phyloP scores from a whole-genome alignment of 2,329 filamentous ascomycete genomes.

The Beauveria varroae region DNA sequence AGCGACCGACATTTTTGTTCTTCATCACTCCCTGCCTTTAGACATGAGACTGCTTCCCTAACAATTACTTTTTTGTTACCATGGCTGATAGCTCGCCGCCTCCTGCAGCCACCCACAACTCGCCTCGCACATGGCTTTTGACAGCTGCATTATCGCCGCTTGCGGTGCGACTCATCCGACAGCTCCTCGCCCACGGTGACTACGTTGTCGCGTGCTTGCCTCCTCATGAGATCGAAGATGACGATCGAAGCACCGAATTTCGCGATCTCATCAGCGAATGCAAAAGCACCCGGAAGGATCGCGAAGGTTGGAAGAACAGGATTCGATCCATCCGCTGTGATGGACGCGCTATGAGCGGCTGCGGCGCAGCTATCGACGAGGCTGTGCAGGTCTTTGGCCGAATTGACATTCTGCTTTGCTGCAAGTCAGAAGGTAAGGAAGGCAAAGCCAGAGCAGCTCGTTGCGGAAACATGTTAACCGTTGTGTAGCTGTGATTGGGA shows the following conservation, averaged over 20 bases:
- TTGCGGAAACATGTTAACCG: not conserved
- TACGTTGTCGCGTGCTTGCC: slow-evolving; percentile 80
- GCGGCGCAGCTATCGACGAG: slow-evolving; percentile 80
- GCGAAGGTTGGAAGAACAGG: slow-evolving; percentile 73
- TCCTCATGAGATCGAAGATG: slow-evolving; percentile 70
- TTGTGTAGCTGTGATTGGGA: slow-evolving; percentile 67
- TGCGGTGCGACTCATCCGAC: slow-evolving; percentile 71
- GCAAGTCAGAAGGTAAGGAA: slow-evolving; percentile 68
- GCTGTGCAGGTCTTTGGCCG: slow-evolving; percentile 76
- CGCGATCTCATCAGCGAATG: slow-evolving; percentile 68
- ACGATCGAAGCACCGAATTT: slow-evolving; percentile 69
- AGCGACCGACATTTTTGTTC: not conserved
- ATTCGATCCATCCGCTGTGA: slow-evolving; percentile 60
- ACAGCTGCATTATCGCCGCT: slow-evolving; percentile 82
- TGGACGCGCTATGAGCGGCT: slow-evolving; percentile 57
- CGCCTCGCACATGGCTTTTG: slow-evolving; percentile 86
- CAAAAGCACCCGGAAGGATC: slow-evolving; percentile 53
- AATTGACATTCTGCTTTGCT: slow-evolving; percentile 86
- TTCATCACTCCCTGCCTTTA: not conserved
- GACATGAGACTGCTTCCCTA: slow-evolving; percentile 1
- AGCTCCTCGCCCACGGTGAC: slow-evolving; percentile 84
- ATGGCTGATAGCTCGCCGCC: slow-evolving; percentile 25
- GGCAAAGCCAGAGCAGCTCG: not conserved
- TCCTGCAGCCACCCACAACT: slow-evolving; percentile 54
- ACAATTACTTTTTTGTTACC: slow-evolving; percentile 8